phyloP scores from a whole-genome alignment of 495 filamentous ascomycete genomes.

The Podospora appendiculata region DNA sequence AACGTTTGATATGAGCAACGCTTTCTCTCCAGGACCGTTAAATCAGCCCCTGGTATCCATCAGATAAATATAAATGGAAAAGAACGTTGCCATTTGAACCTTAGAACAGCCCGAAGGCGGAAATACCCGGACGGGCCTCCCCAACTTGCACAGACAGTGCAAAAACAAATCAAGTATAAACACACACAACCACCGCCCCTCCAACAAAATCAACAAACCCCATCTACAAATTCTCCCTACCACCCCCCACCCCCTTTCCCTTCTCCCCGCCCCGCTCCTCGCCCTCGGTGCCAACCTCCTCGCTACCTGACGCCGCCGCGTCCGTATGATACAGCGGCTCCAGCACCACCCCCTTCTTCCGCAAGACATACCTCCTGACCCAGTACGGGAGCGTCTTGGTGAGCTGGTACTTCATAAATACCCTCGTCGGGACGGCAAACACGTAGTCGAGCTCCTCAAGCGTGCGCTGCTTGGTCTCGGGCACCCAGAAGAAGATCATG shows the following conservation, averaged over 20 bases:
- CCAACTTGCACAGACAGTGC: not conserved
- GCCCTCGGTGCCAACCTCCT: not conserved
- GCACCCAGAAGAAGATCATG: constrained; percentile 64
- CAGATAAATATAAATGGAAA: too few species aligned
- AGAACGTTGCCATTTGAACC: too few species aligned
- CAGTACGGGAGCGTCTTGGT: constrained; percentile 58
- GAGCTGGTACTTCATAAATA: constrained; percentile 59
- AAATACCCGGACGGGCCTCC: not conserved
- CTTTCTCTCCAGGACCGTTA: too few species aligned
- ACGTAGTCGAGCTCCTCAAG: constrained; percentile 81
- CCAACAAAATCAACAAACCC: not conserved
- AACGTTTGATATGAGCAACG: not conserved
- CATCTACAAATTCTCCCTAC: not conserved
- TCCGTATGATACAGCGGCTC: constrained; percentile 44
- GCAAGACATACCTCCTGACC: constrained; percentile 59
- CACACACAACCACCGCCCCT: not conserved
- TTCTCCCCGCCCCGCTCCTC: not conserved
- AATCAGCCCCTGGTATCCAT: too few species aligned
- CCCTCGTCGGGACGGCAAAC: constrained; percentile 62
- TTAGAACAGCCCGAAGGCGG: not conserved
- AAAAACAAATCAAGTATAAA: too few species aligned
- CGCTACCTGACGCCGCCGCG: not conserved
- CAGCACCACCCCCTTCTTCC: constrained; percentile 42
- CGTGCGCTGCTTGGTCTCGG: constrained; percentile 61
- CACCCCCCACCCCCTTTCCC: not conserved